A percentile compares a stretch with the other conserved stretches of the same genome.
Evolutionary conservation across 2,329 filamentous ascomycete species (phyloP).

Genomic region (Pestalotiopsis sp.): DNA sequence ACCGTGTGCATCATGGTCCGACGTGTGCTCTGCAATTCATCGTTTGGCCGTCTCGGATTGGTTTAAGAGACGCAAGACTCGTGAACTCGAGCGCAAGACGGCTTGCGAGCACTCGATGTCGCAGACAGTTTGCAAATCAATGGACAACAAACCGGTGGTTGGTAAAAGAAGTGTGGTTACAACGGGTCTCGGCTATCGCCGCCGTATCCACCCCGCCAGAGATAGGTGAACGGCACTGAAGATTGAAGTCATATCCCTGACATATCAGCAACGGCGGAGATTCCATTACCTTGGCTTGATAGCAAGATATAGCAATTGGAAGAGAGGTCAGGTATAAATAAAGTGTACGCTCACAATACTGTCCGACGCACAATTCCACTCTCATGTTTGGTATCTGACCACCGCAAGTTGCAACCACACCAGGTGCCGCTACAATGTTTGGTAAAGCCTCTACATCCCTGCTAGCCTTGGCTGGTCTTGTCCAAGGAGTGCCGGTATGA

Average conservation of each 20-base stretch:
- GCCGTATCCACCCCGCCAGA: background rate
- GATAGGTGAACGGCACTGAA: background rate
- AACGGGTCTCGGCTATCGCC: background rate
- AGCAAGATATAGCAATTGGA: background rate
- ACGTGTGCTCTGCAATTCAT: too few relatives aligned
- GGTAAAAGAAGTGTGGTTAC: background rate
- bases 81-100: too few relatives aligned
- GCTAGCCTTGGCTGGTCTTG: background rate
- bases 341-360: background rate
- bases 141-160: background rate
- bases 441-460: background rate
- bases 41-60: too few relatives aligned
- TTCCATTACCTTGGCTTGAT: background rate
- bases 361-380: background rate
- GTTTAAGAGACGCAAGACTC: too few relatives aligned
- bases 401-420: background rate
- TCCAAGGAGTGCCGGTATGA: background rate
- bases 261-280: background rate
- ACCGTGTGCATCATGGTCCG: too few relatives aligned
- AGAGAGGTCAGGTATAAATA: background rate
- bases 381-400: background rate
- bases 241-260: constrained; percentile 5
- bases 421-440: background rate
- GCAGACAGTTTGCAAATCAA: background rate
- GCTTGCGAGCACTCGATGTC: background rate